These are phyloP conservation scores for Plasmodium gonderi DNA, from an alignment of 169 alveolate genomes.

Conservation along the genomic window DNA sequence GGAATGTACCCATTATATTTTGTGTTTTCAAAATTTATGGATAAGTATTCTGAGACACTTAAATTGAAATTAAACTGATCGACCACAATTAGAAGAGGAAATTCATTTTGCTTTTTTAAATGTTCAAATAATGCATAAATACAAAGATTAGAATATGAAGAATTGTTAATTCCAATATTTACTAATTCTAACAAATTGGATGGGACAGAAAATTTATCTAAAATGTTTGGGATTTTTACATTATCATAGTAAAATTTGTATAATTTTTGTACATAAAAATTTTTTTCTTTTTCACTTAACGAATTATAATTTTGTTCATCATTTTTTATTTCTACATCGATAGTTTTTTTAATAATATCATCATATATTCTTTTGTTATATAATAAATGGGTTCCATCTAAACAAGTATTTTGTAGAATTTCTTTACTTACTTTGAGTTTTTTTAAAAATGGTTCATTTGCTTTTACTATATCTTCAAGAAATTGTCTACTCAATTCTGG, in stretches of 20 bases:
- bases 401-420: slow-evolving; percentile 75
- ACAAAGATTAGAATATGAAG: slow-evolving; percentile 82
- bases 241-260: slow-evolving; percentile 33
- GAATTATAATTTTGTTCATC: slow-evolving; percentile 74
- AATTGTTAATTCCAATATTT: slow-evolving; percentile 80
- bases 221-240: slow-evolving; percentile 45
- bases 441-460: slow-evolving; percentile 73
- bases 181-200: slow-evolving; percentile 79
- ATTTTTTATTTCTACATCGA: slow-evolving; percentile 78
- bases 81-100: slow-evolving; percentile 78
- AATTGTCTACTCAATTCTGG: slow-evolving; percentile 84
- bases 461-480: slow-evolving; percentile 78
- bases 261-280: slow-evolving; percentile 41
- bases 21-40: slow-evolving; percentile 84
- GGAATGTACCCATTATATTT: slow-evolving; percentile 87
- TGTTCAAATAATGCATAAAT: slow-evolving; percentile 83
- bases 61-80: slow-evolving; percentile 72
- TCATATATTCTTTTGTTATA: slow-evolving; percentile 82
- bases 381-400: slow-evolving; percentile 83
- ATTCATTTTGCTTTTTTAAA: slow-evolving; percentile 82
- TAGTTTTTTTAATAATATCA: slow-evolving; percentile 78
- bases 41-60: slow-evolving; percentile 84
- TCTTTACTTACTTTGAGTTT: slow-evolving; percentile 56
- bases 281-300: slow-evolving; percentile 67
- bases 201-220: slow-evolving; percentile 81